Evolutionary conservation across 495 filamentous ascomycete genomes (phyloP).

Genomic region (Penicillium simplicissimum): DNA sequence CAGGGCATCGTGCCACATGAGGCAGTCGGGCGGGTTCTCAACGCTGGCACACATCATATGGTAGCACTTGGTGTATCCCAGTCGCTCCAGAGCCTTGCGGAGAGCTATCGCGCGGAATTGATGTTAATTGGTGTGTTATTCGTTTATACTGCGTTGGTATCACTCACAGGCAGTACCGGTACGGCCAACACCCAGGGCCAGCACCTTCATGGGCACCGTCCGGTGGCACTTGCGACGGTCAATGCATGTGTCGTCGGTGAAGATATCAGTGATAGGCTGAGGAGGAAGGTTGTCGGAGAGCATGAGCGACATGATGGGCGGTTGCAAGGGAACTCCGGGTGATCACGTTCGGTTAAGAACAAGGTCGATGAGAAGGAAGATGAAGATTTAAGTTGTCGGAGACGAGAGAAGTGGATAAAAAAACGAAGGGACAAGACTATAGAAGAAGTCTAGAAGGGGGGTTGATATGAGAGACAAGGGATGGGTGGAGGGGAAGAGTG

Average conservation of each 20-base stretch:
- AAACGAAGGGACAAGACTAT: slow-evolving; percentile 29
- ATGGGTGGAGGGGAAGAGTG: slow-evolving; percentile 20
- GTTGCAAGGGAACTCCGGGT: slow-evolving; percentile 5
- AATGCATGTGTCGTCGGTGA: slow-evolving; percentile 61
- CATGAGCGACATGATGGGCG: slow-evolving; percentile 42
- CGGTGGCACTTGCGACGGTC: slow-evolving; percentile 62
- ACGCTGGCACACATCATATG: slow-evolving; percentile 67
- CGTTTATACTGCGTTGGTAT: not conserved
- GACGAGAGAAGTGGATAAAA: slow-evolving; percentile 19
- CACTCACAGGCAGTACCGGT: slow-evolving; percentile 68
- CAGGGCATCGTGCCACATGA: slow-evolving; percentile 67
- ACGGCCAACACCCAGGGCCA: slow-evolving; percentile 61
- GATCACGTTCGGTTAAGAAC: not conserved
- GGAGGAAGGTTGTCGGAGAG: slow-evolving; percentile 48
- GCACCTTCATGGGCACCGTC: slow-evolving; percentile 65
- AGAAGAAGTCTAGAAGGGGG: slow-evolving; percentile 35
- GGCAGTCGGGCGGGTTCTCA: slow-evolving; percentile 59
- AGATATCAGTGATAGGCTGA: slow-evolving; percentile 46
- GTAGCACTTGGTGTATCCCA: slow-evolving; percentile 64
- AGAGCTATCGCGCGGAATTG: slow-evolving; percentile 39
- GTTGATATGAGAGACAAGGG: slow-evolving; percentile 15
- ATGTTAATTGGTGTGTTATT: not conserved
- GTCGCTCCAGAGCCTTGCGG: slow-evolving; percentile 56
- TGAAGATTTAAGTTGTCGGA: not conserved
- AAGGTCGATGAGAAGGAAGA: slow-evolving; percentile 3